A percentile compares a stretch with the other conserved stretches of the same genome.
These are phyloP conservation scores for Fusarium tupiense DNA, from an alignment of 2,329 filamentous ascomycete genomes.

Conservation along the genomic window DNA sequence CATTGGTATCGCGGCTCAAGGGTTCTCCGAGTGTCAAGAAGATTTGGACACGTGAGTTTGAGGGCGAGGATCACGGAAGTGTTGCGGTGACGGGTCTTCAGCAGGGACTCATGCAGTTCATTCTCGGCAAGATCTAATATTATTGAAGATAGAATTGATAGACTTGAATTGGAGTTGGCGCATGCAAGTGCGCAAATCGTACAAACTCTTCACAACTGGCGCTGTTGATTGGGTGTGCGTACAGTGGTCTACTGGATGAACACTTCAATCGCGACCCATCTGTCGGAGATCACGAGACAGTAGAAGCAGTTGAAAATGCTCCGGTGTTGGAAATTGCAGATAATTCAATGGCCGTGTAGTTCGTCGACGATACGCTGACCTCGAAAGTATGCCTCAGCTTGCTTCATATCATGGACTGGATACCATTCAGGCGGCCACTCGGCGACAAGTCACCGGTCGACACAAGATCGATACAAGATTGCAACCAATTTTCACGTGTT, in stretches of 20 bases:
- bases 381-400: too few relatives aligned
- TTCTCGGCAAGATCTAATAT: constrained; percentile 20
- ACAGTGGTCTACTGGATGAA: not conserved
- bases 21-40: constrained; percentile 26
- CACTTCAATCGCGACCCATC: not conserved
- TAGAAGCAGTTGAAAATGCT: not conserved
- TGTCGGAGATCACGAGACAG: not conserved
- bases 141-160: not conserved
- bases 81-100: constrained; percentile 35
- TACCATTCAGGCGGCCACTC: not conserved
- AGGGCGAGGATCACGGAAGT: constrained; percentile 42
- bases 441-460: too few relatives aligned
- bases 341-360: not conserved
- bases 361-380: not conserved
- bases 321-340: fast-evolving
- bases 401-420: not conserved
- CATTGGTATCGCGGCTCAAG: constrained; percentile 28
- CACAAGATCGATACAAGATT: too few relatives aligned
- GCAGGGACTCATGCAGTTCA: constrained; percentile 36
- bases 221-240: not conserved
- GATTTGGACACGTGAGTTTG: constrained; percentile 40
- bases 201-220: not conserved
- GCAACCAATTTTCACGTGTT: not conserved
- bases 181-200: not conserved
- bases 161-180: not conserved